phyloP scores from a whole-genome alignment of 2,329 filamentous ascomycete genomes.

The Aspergillus carbonarius region DNA sequence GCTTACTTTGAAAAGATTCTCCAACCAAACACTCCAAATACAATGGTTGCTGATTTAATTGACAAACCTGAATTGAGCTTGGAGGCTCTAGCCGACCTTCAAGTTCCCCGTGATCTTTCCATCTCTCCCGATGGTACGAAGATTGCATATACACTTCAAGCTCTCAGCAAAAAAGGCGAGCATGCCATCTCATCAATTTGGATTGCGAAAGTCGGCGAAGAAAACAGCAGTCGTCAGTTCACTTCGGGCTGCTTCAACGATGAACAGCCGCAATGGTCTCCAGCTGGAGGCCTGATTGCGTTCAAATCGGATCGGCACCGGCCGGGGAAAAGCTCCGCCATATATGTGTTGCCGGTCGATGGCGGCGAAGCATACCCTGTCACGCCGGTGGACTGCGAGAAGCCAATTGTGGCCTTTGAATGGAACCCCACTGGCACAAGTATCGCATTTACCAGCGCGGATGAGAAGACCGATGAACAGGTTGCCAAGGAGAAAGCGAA shows the following conservation, averaged over 20 bases:
- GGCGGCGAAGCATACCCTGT: constrained; percentile 6
- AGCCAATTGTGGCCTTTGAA: background rate
- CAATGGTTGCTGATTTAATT: background rate
- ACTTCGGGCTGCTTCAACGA: constrained; percentile 10
- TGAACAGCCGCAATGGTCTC: constrained; percentile 4
- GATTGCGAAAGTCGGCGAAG: constrained; percentile 3
- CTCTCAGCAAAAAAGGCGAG: background rate
- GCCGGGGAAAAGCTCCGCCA: background rate
- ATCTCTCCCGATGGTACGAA: constrained; percentile 6
- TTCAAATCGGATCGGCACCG: constrained; percentile 7
- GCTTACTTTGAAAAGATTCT: no score
- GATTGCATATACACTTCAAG: constrained; percentile 4
- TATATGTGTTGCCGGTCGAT: constrained; percentile 6
- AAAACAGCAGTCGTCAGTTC: constrained; percentile 9
- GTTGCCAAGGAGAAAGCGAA: background rate
- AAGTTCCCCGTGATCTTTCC: constrained; percentile 3
- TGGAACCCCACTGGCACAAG: constrained; percentile 5
- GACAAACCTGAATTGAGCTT: background rate
- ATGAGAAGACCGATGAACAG: background rate
- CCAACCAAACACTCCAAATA: background rate
- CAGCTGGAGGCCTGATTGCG: constrained; percentile 3
- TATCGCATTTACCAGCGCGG: constrained; percentile 4
- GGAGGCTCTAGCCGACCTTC: constrained; percentile 6
- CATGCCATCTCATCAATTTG: constrained; percentile 2
- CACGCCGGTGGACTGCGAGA: background rate